Base-by-base conservation (phyloP, 2,329 filamentous ascomycete species). In the Colletotrichum ledebouriae region DNA sequence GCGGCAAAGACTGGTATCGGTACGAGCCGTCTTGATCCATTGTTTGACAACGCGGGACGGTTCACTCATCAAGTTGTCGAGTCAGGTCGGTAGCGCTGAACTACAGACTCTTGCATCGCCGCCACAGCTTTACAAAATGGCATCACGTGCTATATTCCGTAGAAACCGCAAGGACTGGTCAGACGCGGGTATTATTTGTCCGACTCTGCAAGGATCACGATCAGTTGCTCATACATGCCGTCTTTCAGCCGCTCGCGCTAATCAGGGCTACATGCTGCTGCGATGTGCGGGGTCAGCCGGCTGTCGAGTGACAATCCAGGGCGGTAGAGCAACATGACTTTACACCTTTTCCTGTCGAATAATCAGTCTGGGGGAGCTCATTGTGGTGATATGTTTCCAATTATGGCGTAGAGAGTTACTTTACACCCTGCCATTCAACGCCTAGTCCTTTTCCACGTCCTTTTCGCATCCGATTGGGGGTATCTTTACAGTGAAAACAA, bases 401-500 rank as follows among this genome's bases (percentile, higher is more conserved):
- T 10, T 15, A 2, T 37, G 33, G 34, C 50, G 11, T 37, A 20
- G n/a, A 20, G 33, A 20, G 15, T n/a, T 41, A 17, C 20, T 1
- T 33, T 39, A 34, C n/a, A 55, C 52, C 33, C 37, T 15, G 17
- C 52, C 34, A 25, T 41, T 34, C 34, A 33, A 53, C n/a, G 20
- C 33, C 20, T 39, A 20, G 17, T 37, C n/a, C 33, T 60, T 25
- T 33, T 63, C 37, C 41, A 17, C 47, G 17, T 25, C 17, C 39
- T 53, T 15, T 50, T 22, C 17, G 34, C 42, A 41, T 52, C 49
- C 61, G 66, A 55, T 44, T 34, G 25, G 34, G 63, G 66, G 66
- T 69, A 69, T 69, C 66, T 66, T 69, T 69, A 56, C 55, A 66
- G 42, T 49, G 44, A 60, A 66, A 69, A 60, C 12, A 66, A 69